A percentile compares a stretch with the other conserved stretches of the same genome.
These are phyloP conservation scores for Pseudophaeomoniella oleicola DNA, from an alignment of 2,329 filamentous ascomycete species.

Conservation along the genomic window DNA sequence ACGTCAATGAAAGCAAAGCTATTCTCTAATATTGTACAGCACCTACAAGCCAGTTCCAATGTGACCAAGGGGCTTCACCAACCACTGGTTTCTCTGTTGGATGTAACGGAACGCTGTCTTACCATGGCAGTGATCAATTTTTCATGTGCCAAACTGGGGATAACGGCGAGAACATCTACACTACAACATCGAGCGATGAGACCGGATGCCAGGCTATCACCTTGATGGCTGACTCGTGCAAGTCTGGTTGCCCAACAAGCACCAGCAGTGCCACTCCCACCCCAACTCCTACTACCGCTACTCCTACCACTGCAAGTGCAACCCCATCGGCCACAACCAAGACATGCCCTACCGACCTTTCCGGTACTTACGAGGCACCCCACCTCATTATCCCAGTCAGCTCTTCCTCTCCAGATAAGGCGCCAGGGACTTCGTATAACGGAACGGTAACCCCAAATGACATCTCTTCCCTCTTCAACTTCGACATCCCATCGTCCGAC, in stretches of 20 bases:
- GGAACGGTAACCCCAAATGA: conserved; percentile 38
- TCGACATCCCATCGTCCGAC: conserved; percentile 44
- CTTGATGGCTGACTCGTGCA: conserved; percentile 22
- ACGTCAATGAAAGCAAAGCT: conserved; percentile 7
- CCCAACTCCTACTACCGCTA: neutral
- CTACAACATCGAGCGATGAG: conserved; percentile 16
- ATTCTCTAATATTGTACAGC: conserved; percentile 19
- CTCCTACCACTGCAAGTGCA: neutral
- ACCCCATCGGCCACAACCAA: conserved; percentile 2
- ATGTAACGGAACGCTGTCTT: conserved; percentile 37
- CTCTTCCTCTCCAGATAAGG: conserved; percentile 34
- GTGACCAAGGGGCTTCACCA: conserved; percentile 38
- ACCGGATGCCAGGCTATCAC: conserved; percentile 19
- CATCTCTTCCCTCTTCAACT: conserved; percentile 51
- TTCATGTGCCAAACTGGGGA: conserved; percentile 43
- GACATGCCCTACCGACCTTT: conserved; percentile 30
- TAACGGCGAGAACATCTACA: conserved; percentile 26
- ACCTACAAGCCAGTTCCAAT: conserved; percentile 46
- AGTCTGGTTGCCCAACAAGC: conserved; percentile 4
- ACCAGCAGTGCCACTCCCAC: no score
- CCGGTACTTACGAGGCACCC: conserved; percentile 39
- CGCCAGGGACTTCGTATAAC: conserved; percentile 39
- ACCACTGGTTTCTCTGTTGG: conserved; percentile 42
- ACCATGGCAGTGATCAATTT: conserved; percentile 38
- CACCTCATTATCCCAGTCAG: conserved; percentile 50